A percentile compares a stretch with the other conserved stretches of the same genome.
Conservation (phyloP, 1,284 basidiomycete genomes). For the Apiotrichum montevideense region DNA sequence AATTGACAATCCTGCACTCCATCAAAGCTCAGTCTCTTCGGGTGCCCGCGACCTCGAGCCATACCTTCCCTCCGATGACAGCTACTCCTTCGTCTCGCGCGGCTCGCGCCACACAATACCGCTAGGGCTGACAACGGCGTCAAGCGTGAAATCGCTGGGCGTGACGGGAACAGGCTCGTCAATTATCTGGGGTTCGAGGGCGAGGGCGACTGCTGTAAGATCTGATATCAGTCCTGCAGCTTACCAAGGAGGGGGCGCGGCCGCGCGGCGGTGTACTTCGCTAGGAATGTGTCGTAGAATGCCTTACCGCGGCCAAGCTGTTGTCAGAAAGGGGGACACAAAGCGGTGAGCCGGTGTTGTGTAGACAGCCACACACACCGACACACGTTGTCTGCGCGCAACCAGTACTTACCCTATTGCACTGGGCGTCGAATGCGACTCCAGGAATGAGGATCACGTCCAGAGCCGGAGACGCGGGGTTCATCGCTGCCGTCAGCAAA, state of each 20-base stretch:
- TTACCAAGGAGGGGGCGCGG: slow-evolving; percentile 35
- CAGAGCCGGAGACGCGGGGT: slow-evolving; percentile 18
- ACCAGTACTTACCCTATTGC: slow-evolving; percentile 34
- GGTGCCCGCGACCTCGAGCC: too few relatives aligned
- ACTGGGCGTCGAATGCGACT: slow-evolving; percentile 41
- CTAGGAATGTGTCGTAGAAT: slow-evolving; percentile 43
- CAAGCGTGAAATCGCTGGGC: slow-evolving; percentile 31
- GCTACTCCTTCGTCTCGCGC: too few relatives aligned
- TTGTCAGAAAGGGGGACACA: neutral
- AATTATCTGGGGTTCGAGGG: slow-evolving; percentile 38
- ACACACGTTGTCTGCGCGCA: too few relatives aligned
- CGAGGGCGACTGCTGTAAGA: slow-evolving; percentile 36
- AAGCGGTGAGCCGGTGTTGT: too few relatives aligned
- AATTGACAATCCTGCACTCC: too few relatives aligned
- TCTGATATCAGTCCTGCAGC: neutral
- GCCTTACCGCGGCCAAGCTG: slow-evolving; percentile 47
- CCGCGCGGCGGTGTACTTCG: slow-evolving; percentile 23
- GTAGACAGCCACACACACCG: too few relatives aligned
- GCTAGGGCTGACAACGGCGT: slow-evolving; percentile 35
- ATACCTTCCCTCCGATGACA: too few relatives aligned
- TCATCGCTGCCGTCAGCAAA: slow-evolving; percentile 19
- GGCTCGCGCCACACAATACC: slow-evolving; percentile 28
- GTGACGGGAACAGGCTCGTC: slow-evolving; percentile 32
- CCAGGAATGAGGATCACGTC: slow-evolving; percentile 45
- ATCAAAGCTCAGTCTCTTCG: too few relatives aligned